Evolutionary conservation across 306 rosid species (phyloP).

Genomic region (Rubus parviflorus): DNA sequence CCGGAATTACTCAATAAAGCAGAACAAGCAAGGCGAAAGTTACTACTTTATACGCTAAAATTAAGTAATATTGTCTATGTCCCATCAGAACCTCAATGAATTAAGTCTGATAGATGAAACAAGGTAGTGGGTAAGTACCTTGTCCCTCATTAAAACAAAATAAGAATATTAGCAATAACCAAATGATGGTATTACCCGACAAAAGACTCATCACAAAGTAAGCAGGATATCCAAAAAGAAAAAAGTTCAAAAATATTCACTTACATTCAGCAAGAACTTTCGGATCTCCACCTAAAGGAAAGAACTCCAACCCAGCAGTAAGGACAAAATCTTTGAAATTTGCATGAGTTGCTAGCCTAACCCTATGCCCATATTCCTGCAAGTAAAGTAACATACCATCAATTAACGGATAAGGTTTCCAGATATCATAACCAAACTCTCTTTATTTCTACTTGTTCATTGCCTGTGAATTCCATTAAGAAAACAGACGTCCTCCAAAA

Average conservation of each 20-base stretch:
- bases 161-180: not conserved
- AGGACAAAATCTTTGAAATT: constrained; percentile 89
- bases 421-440: constrained; percentile 10
- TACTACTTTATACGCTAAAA: not conserved
- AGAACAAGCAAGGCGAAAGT: not conserved
- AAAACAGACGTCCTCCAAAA: not conserved
- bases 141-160: not conserved
- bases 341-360: constrained; percentile 91
- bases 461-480: not conserved
- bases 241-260: constrained; percentile 34
- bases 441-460: not conserved
- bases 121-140: not conserved
- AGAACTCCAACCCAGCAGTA: constrained; percentile 86
- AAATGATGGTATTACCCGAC: not conserved
- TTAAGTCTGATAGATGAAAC: not conserved
- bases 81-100: too few species aligned
- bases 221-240: constrained; percentile 13
- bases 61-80: too few species aligned
- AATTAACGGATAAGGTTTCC: constrained; percentile 15
- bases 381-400: constrained; percentile 34
- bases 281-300: constrained; percentile 94
- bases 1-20: not conserved
- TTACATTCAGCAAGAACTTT: constrained; percentile 98
- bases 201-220: not conserved
- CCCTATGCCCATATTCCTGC: constrained; percentile 87